phyloP scores from a whole-genome alignment of 495 filamentous ascomycete species.

The Annulohypoxylon bovei region DNA sequence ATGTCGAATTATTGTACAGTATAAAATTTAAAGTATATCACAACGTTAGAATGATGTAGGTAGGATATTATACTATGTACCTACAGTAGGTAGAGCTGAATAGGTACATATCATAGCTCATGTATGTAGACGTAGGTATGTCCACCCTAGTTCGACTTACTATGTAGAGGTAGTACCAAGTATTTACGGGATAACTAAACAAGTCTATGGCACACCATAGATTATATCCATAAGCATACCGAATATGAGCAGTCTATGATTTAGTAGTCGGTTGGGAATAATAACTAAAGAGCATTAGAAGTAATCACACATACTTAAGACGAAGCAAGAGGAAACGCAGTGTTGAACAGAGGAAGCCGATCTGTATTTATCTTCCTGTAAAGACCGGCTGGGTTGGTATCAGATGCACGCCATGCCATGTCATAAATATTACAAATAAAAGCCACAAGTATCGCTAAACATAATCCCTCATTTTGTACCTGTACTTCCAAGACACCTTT shows the following conservation, averaged over 20 bases:
- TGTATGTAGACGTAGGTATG: too few species aligned
- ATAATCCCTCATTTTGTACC: conserved; percentile 10
- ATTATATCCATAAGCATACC: too few species aligned
- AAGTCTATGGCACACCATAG: too few species aligned
- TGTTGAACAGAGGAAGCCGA: conserved; percentile 34
- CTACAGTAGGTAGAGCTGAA: too few species aligned
- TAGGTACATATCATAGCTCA: too few species aligned
- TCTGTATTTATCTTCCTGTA: conserved; percentile 27
- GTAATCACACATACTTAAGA: not conserved
- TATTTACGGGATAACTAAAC: too few species aligned
- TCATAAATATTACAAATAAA: conserved; percentile 14
- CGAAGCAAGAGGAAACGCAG: not conserved
- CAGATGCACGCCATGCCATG: conserved; percentile 16
- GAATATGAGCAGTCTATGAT: too few species aligned
- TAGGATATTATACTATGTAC: too few species aligned
- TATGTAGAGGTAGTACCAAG: too few species aligned
- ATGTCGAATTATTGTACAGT: not conserved
- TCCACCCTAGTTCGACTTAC: too few species aligned
- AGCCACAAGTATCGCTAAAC: not conserved
- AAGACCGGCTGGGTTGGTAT: conserved; percentile 34
- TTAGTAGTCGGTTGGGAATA: too few species aligned
- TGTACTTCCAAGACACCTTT: conserved; percentile 2
- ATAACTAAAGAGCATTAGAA: not conserved
- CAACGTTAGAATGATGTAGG: not conserved
- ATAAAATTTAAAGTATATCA: not conserved